Percentiles rank a stretch among this genome's conserved stretches.
These are phyloP conservation scores for Coniosporium tulheliwenetii DNA, from an alignment of 2,329 filamentous ascomycete genomes.

Conservation along the genomic window DNA sequence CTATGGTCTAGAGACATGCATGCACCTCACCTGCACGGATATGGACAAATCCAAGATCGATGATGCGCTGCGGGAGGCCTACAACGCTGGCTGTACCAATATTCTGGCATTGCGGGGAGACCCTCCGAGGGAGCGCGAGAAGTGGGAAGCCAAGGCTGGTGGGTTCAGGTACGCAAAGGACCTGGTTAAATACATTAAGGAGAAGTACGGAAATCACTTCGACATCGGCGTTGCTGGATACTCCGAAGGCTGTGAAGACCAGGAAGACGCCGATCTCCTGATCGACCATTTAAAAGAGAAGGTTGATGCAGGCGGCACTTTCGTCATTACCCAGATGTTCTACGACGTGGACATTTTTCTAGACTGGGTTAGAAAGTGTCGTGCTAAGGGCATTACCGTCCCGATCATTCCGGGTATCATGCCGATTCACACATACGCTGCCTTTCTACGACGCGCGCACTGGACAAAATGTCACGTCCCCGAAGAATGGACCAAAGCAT, in stretches of 20 bases:
- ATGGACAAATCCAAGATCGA: constrained; percentile 92
- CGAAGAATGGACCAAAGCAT: constrained; percentile 58
- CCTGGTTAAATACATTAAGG: constrained; percentile 68
- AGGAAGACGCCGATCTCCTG: constrained; percentile 68
- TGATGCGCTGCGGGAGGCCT: constrained; percentile 70
- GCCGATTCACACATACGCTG: constrained; percentile 89
- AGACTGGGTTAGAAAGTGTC: constrained; percentile 74
- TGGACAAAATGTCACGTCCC: constrained; percentile 85
- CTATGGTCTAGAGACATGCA: constrained; percentile 93
- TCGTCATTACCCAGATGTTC: constrained; percentile 98
- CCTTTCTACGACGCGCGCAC: constrained; percentile 76
- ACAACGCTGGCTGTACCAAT: constrained; percentile 92
- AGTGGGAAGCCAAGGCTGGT: constrained; percentile 77
- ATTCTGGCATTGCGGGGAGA: constrained; percentile 89
- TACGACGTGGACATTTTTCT: constrained; percentile 96
- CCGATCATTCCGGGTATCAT: constrained; percentile 81
- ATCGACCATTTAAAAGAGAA: constrained; percentile 94
- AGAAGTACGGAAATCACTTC: constrained; percentile 75
- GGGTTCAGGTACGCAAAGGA: constrained; percentile 89
- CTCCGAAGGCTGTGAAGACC: constrained; percentile 88
- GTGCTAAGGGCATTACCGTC: constrained; percentile 67
- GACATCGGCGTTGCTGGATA: constrained; percentile 97
- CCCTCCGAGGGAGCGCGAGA: constrained; percentile 82
- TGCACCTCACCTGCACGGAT: constrained; percentile 97
- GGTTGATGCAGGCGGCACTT: constrained; percentile 81